Base-by-base conservation (phyloP, 805 yeast species). In the Ogataea sp. region DNA sequence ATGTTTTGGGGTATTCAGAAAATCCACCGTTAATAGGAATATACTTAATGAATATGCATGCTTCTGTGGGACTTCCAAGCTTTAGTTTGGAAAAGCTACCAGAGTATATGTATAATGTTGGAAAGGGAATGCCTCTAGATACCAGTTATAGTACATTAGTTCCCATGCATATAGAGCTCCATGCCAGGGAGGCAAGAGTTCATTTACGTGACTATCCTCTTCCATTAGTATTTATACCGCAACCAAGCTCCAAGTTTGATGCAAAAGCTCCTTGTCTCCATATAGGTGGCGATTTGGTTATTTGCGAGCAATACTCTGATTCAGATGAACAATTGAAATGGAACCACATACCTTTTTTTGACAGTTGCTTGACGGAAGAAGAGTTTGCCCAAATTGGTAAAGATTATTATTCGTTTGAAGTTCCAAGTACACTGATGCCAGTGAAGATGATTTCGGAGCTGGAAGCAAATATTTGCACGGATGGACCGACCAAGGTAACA, bases 171-270 rank as follows among this genome's bases (percentile, higher is more conserved):
- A 32, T 83, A 13, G 74, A 79, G 39, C 62, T 84, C 37, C 66
- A 62, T 14, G 64, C 84, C 29, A 61, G 64, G 3, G 94, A 86
- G 50, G 54, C 80, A 11, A 62, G 93, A 43, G 69, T 78, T 49
- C 90, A 84, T 53, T 49, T 89, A 43, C 65, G 93, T 39, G 97
- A 89, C 52, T 87, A 83, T 52, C 97, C 97, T 0, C 52, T 90
- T 14, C 97, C 97, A 0, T 61, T 89, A 37, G 56, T 85, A 8
- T 78, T 78, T 46, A 74, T 89, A 44, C 96, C 96, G 2, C 39
- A 39, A 14, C 42, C 51, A 4, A 36, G 41, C 10, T 8, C 16
- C 6, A 14, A 15, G n/a, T 20, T 20, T 7, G 15, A 43, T 7
- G 36, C 48, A 20, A 39, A 33, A 5, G 41, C 47, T 9, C 35